Conservation (phyloP, 177 flowering plant species). For the Vitis hybrid region DNA sequence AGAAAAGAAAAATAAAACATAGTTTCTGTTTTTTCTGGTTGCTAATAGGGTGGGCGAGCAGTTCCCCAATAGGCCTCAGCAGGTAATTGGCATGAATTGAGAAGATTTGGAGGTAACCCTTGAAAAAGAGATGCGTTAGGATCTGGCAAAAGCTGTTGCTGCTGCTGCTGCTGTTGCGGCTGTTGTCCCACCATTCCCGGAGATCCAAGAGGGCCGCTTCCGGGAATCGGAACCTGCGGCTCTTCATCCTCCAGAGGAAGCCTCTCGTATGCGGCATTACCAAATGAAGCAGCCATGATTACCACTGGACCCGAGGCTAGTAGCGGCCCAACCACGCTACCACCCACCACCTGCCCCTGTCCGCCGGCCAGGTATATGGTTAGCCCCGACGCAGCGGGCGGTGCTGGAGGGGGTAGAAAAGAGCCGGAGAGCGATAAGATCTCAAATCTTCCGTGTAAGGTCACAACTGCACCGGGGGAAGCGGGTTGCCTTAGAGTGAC, state of each 20-base stretch:
- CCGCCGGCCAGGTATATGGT: slow-evolving; percentile 74
- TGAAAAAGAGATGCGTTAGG: slow-evolving; percentile 28
- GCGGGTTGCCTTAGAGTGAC: slow-evolving; percentile 67
- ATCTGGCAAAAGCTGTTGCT: slow-evolving; percentile 28
- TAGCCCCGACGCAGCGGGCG: slow-evolving; percentile 57
- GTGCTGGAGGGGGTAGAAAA: slow-evolving; percentile 72
- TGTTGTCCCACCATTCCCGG: slow-evolving; percentile 20
- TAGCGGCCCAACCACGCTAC: slow-evolving; percentile 62
- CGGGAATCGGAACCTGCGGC: slow-evolving; percentile 11
- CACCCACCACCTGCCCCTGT: slow-evolving; percentile 81
- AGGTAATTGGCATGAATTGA: slow-evolving; percentile 33
- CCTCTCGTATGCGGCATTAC: slow-evolving; percentile 74
- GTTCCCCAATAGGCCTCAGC: slow-evolving; percentile 33
- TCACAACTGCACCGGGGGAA: slow-evolving; percentile 46
- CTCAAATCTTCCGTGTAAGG: slow-evolving; percentile 71
- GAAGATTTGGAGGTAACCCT: slow-evolving; percentile 31
- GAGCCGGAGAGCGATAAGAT: slow-evolving; percentile 71
- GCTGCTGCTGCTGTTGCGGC: slow-evolving; percentile 23
- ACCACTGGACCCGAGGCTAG: slow-evolving; percentile 73
- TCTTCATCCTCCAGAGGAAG: slow-evolving; percentile 68
- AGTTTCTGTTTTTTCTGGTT: neutral
- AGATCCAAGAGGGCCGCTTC: slow-evolving; percentile 20
- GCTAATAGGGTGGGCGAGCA: slow-evolving; percentile 29
- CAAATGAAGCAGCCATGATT: slow-evolving; percentile 72
- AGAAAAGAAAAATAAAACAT: slow-evolving; percentile 1